Evolutionary conservation across 306 rosid species (phyloP).

Genomic region (Prunus kanzakura): DNA sequence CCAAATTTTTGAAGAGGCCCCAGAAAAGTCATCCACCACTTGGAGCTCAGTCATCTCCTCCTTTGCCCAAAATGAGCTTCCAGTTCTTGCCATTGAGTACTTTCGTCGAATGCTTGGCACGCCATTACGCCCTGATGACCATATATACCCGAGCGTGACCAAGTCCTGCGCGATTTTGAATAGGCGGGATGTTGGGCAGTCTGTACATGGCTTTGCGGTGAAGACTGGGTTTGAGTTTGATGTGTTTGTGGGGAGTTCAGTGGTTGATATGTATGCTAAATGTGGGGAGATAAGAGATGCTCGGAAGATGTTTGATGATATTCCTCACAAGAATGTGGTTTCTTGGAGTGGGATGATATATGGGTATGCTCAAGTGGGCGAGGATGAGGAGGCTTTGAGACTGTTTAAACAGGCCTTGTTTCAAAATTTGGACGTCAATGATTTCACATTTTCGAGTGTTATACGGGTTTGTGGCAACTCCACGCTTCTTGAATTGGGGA

Average conservation of each 20-base stretch:
- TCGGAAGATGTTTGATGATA: constrained; percentile 58
- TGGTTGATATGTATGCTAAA: constrained; percentile 69
- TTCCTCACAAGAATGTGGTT: constrained; percentile 72
- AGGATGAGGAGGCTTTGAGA: constrained; percentile 57
- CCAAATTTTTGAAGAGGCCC: constrained; percentile 46
- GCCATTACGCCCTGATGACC: constrained; percentile 55
- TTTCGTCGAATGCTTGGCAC: constrained; percentile 62
- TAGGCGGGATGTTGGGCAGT: constrained; percentile 36
- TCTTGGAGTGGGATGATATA: constrained; percentile 88
- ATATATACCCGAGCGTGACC: constrained; percentile 61
- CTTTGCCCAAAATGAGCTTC: constrained; percentile 75
- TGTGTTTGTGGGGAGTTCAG: constrained; percentile 70
- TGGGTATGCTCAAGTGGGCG: constrained; percentile 63
- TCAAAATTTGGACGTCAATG: constrained; percentile 52
- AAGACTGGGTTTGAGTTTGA: constrained; percentile 52
- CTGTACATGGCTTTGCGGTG: constrained; percentile 48
- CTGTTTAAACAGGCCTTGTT: constrained; percentile 57
- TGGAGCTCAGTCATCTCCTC: constrained; percentile 83
- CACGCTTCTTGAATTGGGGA: constrained; percentile 72
- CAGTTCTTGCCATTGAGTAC: constrained; percentile 44
- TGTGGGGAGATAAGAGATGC: constrained; percentile 48
- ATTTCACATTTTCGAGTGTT: constrained; percentile 79
- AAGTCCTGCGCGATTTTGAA: constrained; percentile 63
- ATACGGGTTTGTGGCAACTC: constrained; percentile 61
- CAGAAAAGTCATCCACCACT: constrained; percentile 51